These are phyloP conservation scores for Galeopsis tetrahit DNA, from an alignment of 257 asterid genomes.

Conservation along the genomic window DNA sequence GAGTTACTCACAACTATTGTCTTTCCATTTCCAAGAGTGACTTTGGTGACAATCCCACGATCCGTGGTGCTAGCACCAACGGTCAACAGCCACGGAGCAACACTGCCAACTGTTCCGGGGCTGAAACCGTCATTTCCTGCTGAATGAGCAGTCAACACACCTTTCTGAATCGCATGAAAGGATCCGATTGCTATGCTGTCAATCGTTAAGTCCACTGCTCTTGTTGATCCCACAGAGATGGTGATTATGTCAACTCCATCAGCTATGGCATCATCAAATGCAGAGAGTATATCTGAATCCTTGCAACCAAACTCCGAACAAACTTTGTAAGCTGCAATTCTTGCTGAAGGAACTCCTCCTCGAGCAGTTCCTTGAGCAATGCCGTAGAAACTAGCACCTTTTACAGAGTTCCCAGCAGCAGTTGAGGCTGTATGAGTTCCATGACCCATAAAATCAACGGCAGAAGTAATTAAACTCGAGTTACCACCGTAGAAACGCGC, in stretches of 20 bases:
- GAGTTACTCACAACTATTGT: conserved; percentile 30
- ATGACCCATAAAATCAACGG: conserved; percentile 45
- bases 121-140: conserved; percentile 42
- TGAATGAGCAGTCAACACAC: conserved; percentile 42
- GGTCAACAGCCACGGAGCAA: conserved; percentile 51
- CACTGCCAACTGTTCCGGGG: conserved; percentile 17
- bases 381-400: conserved; percentile 45
- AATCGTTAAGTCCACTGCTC: neutral
- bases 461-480: neutral
- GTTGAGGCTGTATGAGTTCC: conserved; percentile 52
- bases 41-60: conserved; percentile 40
- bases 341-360: conserved; percentile 50
- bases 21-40: conserved; percentile 47
- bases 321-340: conserved; percentile 44
- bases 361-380: conserved; percentile 46
- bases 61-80: conserved; percentile 47
- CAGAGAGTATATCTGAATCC: conserved; percentile 32
- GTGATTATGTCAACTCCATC: conserved; percentile 45
- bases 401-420: conserved; percentile 44
- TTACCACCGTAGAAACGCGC: conserved; percentile 30
- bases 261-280: conserved; percentile 43
- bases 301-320: conserved; percentile 30
- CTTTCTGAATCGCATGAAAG: conserved; percentile 41
- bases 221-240: conserved; percentile 30
- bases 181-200: conserved; percentile 43